These are phyloP conservation scores for Fusarium camptoceras DNA, from an alignment of 2,329 filamentous ascomycete genomes.

Conservation along the genomic window DNA sequence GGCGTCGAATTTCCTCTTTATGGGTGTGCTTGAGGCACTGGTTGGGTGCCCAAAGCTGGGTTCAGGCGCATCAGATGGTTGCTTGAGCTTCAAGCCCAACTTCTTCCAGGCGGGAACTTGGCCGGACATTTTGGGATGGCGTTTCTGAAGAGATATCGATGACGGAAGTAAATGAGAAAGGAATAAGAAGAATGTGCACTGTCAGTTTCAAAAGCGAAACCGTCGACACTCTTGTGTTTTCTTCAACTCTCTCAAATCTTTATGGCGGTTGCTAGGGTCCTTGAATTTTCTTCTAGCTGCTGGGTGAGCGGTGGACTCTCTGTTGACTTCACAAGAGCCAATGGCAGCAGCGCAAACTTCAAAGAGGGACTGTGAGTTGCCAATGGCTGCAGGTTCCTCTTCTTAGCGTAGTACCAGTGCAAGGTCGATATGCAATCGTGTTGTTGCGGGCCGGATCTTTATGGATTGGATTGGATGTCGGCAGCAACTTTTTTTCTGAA, in stretches of 20 bases:
- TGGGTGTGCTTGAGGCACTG: conserved; percentile 49
- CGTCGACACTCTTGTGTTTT: conserved; percentile 17
- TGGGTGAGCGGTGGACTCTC: conserved; percentile 28
- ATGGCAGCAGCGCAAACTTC: conserved; percentile 17
- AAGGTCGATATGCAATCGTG: conserved; percentile 42
- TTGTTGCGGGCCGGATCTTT: conserved; percentile 40
- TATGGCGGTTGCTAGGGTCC: conserved; percentile 38
- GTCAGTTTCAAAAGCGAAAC: background rate
- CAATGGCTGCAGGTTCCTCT: conserved; percentile 39
- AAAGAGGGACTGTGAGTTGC: conserved; percentile 27
- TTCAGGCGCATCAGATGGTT: conserved; percentile 50
- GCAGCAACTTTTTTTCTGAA: conserved; percentile 46
- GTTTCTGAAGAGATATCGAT: background rate
- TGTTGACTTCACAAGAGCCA: conserved; percentile 23
- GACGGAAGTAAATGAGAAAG: background rate
- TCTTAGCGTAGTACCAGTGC: conserved; percentile 32
- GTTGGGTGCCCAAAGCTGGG: conserved; percentile 54
- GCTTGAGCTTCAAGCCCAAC: conserved; percentile 72
- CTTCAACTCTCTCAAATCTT: conserved; percentile 30
- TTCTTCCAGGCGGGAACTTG: conserved; percentile 70
- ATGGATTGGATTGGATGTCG: conserved; percentile 28
- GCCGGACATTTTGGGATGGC: conserved; percentile 56
- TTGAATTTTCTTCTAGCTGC: conserved; percentile 39
- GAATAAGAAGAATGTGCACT: background rate
- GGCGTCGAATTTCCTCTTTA: conserved; percentile 57